Percentiles rank a stretch among this genome's conserved stretches.
Evolutionary conservation across 2,329 filamentous ascomycete genomes (phyloP).

Genomic region (Blastomyces parvus): DNA sequence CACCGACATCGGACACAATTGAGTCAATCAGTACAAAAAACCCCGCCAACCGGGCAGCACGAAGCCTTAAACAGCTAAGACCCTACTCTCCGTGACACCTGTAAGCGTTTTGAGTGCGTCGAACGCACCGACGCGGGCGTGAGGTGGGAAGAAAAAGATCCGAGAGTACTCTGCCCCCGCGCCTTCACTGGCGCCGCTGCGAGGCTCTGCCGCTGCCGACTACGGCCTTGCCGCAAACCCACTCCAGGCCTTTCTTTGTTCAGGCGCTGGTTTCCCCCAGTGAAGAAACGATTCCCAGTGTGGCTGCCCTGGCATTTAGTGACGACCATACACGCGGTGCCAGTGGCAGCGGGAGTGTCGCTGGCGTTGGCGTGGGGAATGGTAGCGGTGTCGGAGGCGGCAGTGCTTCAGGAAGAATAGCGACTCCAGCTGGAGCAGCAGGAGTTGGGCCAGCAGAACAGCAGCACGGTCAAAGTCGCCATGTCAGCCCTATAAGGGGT

Average conservation of each 20-base stretch:
- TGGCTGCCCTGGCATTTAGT: constrained; percentile 15
- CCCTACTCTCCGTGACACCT: neutral
- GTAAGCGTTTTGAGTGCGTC: neutral
- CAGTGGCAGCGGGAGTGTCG: constrained; percentile 11
- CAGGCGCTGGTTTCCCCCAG: constrained; percentile 1
- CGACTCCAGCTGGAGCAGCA: neutral
- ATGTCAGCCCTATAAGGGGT: constrained; percentile 6
- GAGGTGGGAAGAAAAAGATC: neutral
- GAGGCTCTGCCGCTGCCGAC: neutral
- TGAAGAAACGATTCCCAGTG: constrained; percentile 11
- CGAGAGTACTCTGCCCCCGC: neutral
- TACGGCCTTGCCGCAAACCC: neutral
- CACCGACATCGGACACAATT: constrained; percentile 6
- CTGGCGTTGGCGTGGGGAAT: constrained; percentile 9
- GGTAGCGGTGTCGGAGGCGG: constrained; percentile 16
- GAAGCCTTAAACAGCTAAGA: neutral
- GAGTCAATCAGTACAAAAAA: constrained; percentile 1
- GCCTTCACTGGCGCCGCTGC: neutral
- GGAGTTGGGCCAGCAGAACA: neutral
- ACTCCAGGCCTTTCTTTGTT: neutral
- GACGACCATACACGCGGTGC: constrained; percentile 15
- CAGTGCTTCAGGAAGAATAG: constrained; percentile 8
- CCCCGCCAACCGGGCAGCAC: constrained; percentile 5
- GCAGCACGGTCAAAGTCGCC: neutral
- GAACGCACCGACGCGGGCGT: neutral